These are phyloP conservation scores for Curvularia lunata DNA, from an alignment of 2,329 filamentous ascomycete genomes.

Conservation along the genomic window DNA sequence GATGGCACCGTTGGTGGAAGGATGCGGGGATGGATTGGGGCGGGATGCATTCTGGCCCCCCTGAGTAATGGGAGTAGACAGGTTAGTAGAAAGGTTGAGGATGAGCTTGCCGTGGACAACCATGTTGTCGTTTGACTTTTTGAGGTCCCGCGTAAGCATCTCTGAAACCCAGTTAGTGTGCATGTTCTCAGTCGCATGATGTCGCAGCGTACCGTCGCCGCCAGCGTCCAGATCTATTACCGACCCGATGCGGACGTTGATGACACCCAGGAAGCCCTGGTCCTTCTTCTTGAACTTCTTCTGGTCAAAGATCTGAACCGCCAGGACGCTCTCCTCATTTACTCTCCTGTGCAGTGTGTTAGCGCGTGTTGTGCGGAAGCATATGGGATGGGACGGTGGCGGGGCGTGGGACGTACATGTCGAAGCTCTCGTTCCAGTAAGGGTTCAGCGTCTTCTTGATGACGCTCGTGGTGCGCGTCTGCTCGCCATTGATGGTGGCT, in stretches of 20 bases:
- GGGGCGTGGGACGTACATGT: constrained; percentile 71
- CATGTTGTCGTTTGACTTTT: constrained; percentile 97
- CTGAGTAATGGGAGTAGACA: constrained; percentile 71
- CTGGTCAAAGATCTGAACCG: constrained; percentile 98
- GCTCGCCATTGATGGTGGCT: constrained; percentile 94
- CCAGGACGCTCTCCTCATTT: constrained; percentile 93
- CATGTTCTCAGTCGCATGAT: constrained; percentile 3
- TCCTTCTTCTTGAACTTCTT: constrained; percentile 99
- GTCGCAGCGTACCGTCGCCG: constrained; percentile 75
- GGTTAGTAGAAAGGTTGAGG: constrained; percentile 92
- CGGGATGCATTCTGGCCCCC: constrained; percentile 48
- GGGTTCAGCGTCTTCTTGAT: constrained; percentile 98
- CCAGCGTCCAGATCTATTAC: constrained; percentile 89
- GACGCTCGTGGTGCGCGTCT: constrained; percentile 96
- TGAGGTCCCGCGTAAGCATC: constrained; percentile 96
- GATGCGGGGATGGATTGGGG: constrained; percentile 49
- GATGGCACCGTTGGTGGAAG: constrained; percentile 47
- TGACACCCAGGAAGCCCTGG: constrained; percentile 95
- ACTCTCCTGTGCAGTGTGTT: constrained; percentile 68
- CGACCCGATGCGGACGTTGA: constrained; percentile 95
- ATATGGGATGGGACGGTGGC: constrained; percentile 4
- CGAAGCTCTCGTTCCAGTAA: constrained; percentile 99
- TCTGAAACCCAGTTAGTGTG: constrained; percentile 59
- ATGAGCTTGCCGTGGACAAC: constrained; percentile 98
- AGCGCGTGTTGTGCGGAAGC: constrained; percentile 23